Conservation (phyloP, 352 stramenopile genomes). For the Phytopythium litorale region DNA sequence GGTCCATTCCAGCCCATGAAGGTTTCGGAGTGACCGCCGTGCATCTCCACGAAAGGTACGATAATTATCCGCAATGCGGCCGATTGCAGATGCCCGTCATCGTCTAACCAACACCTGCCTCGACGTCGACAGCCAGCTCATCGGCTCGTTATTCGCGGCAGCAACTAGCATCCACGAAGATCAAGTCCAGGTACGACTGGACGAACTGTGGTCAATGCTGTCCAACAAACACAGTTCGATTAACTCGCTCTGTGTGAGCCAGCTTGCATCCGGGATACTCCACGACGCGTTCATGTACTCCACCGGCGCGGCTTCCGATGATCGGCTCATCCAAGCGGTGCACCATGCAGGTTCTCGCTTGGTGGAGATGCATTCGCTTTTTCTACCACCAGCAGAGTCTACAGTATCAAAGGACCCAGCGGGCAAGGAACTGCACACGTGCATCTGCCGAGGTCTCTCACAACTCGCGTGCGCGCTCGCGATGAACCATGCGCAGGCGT, state of each 20-base stretch:
- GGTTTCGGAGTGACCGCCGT: constrained; percentile 44
- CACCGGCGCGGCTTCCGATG: constrained; percentile 9
- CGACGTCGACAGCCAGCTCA: constrained; percentile 19
- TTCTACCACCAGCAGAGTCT: constrained; percentile 11
- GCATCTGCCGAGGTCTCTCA: constrained; percentile 33
- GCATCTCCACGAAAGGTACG: constrained; percentile 34
- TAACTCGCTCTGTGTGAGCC: not conserved
- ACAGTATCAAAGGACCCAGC: constrained; percentile 1
- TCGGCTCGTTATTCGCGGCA: constrained; percentile 36
- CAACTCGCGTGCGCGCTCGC: constrained; percentile 40
- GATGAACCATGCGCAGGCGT: constrained; percentile 33
- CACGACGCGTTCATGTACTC: constrained; percentile 51
- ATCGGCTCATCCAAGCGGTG: constrained; percentile 26
- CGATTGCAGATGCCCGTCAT: not conserved
- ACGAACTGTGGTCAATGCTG: not conserved
- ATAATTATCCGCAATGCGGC: not conserved
- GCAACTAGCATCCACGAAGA: constrained; percentile 31
- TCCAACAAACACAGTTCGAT: too few relatives aligned
- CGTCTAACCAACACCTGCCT: not conserved
- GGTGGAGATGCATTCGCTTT: constrained; percentile 18
- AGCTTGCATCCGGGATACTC: constrained; percentile 61
- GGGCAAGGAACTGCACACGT: constrained; percentile 20
- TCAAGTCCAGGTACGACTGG: constrained; percentile 29
- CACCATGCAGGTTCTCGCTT: constrained; percentile 21
- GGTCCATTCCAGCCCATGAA: constrained; percentile 40